Percentiles rank a stretch among this genome's conserved stretches.
Evolutionary conservation across 495 filamentous ascomycete genomes (phyloP).

Genomic region (Penicillium goetzii): DNA sequence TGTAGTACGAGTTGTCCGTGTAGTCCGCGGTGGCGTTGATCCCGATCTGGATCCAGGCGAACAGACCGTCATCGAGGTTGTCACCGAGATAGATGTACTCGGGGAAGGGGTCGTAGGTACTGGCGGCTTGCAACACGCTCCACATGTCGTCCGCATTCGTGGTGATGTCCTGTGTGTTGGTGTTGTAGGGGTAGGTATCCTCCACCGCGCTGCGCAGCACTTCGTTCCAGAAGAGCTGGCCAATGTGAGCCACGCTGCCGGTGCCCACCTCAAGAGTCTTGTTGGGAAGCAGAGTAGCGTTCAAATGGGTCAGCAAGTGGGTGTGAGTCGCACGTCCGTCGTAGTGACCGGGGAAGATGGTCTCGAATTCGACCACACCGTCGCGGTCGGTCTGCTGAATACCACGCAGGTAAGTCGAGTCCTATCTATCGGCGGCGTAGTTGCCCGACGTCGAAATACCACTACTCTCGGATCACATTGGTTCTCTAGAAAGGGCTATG

Average conservation of each 20-base stretch:
- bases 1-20: slow-evolving; percentile 44
- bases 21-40: slow-evolving; percentile 56
- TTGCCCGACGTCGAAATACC: slow-evolving; percentile 41
- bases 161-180: slow-evolving; percentile 56
- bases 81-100: slow-evolving; percentile 54
- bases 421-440: slow-evolving; percentile 39
- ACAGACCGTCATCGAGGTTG: slow-evolving; percentile 51
- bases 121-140: slow-evolving; percentile 35
- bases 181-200: slow-evolving; percentile 56
- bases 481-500: background rate
- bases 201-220: slow-evolving; percentile 59
- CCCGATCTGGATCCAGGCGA: slow-evolving; percentile 62
- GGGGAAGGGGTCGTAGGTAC: slow-evolving; percentile 41
- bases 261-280: slow-evolving; percentile 50
- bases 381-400: slow-evolving; percentile 57
- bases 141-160: slow-evolving; percentile 52
- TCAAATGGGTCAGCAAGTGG: slow-evolving; percentile 56
- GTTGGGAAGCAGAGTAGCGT: slow-evolving; percentile 51
- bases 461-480: slow-evolving; percentile 18
- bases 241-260: slow-evolving; percentile 42
- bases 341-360: slow-evolving; percentile 65
- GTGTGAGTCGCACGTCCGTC: slow-evolving; percentile 61
- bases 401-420: slow-evolving; percentile 58
- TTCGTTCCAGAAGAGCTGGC: slow-evolving; percentile 67
- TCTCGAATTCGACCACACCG: slow-evolving; percentile 60